Evolutionary conservation across 1,139 yeast species (phyloP).

Genomic region (Diutina neorugosa): DNA sequence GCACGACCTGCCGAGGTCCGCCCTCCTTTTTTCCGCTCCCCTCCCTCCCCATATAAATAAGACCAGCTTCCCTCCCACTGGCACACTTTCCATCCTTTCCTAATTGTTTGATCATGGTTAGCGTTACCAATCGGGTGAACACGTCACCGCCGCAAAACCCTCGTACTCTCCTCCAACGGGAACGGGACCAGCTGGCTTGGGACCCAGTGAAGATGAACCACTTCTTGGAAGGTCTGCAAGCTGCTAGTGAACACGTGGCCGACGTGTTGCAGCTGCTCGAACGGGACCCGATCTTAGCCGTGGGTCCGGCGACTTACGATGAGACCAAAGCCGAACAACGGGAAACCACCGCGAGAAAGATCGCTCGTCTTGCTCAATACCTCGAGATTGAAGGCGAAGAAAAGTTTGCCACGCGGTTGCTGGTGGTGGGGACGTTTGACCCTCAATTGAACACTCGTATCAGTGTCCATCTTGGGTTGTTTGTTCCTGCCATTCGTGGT

Average conservation of each 20-base stretch:
- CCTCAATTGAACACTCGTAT: conserved; percentile 39
- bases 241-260: conserved; percentile 21
- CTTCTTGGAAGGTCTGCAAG: conserved; percentile 33
- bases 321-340: conserved; percentile 29
- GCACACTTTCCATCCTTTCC: too few relatives aligned
- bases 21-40: not conserved
- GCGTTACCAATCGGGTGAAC: conserved; percentile 8
- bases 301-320: conserved; percentile 27
- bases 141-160: conserved; percentile 21
- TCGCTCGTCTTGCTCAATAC: conserved; percentile 30
- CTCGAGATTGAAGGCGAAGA: conserved; percentile 29
- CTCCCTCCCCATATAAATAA: not conserved
- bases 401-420: conserved; percentile 23
- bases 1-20: not conserved
- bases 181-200: conserved; percentile 22
- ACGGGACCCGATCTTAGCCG: conserved; percentile 34
- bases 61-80: not conserved
- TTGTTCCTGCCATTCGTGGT: conserved; percentile 33
- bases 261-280: conserved; percentile 31
- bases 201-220: conserved; percentile 33
- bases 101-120: too few relatives aligned
- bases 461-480: conserved; percentile 39
- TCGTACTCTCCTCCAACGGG: conserved; percentile 20
- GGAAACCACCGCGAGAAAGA: conserved; percentile 29
- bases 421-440: conserved; percentile 31